phyloP scores from a whole-genome alignment of 352 stramenopile genomes.

The Globisporangium acanthophoron region DNA sequence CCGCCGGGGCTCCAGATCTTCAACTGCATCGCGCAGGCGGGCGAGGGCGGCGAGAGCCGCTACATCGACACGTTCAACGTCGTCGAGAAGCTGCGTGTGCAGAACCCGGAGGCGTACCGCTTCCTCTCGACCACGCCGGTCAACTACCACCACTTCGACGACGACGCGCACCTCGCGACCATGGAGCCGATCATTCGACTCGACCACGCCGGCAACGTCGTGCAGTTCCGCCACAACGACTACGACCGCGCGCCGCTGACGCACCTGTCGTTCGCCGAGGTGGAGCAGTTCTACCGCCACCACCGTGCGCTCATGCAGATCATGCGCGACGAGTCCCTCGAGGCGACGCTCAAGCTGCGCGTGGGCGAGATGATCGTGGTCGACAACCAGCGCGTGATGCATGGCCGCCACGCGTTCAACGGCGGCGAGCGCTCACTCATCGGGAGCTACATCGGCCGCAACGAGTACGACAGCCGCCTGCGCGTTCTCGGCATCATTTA shows the following conservation, averaged over 20 bases:
- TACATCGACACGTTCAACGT: conserved; percentile 83
- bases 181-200: conserved; percentile 80
- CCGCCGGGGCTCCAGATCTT: conserved; percentile 88
- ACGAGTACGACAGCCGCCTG: conserved; percentile 82
- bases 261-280: conserved; percentile 68
- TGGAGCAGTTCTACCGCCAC: conserved; percentile 67
- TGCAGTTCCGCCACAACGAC: conserved; percentile 86
- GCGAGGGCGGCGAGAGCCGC: conserved; percentile 62
- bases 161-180: conserved; percentile 63
- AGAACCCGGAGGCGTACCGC: conserved; percentile 58
- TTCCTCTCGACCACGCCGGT: conserved; percentile 67
- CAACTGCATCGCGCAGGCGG: conserved; percentile 80
- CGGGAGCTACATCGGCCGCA: conserved; percentile 86
- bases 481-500: conserved; percentile 80
- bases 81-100: conserved; percentile 47
- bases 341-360: conserved; percentile 28
- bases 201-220: conserved; percentile 64
- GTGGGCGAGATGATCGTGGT: conserved; percentile 1
- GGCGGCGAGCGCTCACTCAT: conserved; percentile 76
- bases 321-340: conserved; percentile 54
- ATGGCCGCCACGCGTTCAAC: conserved; percentile 74
- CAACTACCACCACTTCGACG: conserved; percentile 77
- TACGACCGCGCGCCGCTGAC: conserved; percentile 83
- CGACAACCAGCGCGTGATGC: conserved; percentile 79
- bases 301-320: conserved; percentile 65